phyloP scores from a whole-genome alignment of 805 yeast genomes.

The Cyberlindnera saturnus region DNA sequence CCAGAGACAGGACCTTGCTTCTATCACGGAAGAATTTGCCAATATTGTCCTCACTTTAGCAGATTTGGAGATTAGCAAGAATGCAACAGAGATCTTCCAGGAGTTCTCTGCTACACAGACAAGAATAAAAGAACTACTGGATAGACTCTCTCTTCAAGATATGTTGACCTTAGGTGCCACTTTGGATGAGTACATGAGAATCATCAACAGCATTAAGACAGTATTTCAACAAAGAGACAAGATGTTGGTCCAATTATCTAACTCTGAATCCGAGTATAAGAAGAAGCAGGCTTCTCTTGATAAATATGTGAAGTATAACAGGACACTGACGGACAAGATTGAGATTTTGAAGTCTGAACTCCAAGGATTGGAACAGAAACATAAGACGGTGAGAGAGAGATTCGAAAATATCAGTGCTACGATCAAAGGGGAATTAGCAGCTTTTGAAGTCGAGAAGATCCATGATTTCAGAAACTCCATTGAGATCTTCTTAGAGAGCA shows the following conservation, averaged over 20 bases:
- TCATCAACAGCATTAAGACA: constrained; percentile 66
- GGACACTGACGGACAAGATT: constrained; percentile 58
- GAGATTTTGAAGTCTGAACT: constrained; percentile 54
- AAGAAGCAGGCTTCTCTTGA: constrained; percentile 43
- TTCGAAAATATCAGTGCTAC: constrained; percentile 60
- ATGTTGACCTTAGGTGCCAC: constrained; percentile 81
- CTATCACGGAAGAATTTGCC: constrained; percentile 64
- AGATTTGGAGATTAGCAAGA: constrained; percentile 66
- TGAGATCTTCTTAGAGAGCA: constrained; percentile 84
- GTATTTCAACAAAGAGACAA: constrained; percentile 72
- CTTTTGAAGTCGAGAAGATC: constrained; percentile 69
- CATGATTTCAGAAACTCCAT: constrained; percentile 83
- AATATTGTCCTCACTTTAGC: constrained; percentile 52
- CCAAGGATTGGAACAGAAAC: constrained; percentile 45
- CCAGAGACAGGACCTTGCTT: constrained; percentile 70
- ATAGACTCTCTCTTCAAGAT: constrained; percentile 77
- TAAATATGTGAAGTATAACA: constrained; percentile 38
- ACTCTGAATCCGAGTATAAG: constrained; percentile 42
- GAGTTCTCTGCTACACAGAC: constrained; percentile 70
- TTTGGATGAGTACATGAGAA: constrained; percentile 78
- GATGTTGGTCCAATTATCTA: constrained; percentile 38
- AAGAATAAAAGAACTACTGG: constrained; percentile 66
- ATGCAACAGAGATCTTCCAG: constrained; percentile 54
- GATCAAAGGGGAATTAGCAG: constrained; percentile 59
- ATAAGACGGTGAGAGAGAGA: constrained; percentile 45